These are phyloP conservation scores for Dactylella cylindrospora DNA, from an alignment of 2,329 filamentous ascomycete genomes.

Conservation along the genomic window DNA sequence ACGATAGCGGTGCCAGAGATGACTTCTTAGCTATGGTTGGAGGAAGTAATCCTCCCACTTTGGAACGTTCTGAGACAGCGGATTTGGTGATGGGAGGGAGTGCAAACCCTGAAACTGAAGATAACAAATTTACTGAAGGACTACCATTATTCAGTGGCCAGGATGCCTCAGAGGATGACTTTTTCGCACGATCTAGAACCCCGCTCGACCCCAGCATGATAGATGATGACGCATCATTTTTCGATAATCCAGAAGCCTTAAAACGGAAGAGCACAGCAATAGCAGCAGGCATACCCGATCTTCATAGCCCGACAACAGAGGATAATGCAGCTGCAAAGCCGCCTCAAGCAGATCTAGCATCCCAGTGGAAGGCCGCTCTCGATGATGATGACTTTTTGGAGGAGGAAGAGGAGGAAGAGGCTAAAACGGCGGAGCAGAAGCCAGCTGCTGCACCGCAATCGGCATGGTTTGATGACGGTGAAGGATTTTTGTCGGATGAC, in stretches of 20 bases:
- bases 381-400: slow-evolving; percentile 67
- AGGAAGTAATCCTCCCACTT: neutral
- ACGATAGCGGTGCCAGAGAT: slow-evolving; percentile 18
- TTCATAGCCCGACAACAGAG: neutral
- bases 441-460: slow-evolving; percentile 62
- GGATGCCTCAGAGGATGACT: slow-evolving; percentile 30
- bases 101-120: slow-evolving; percentile 8
- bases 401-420: slow-evolving; percentile 57
- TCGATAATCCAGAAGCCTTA: slow-evolving; percentile 22
- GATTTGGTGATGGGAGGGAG: slow-evolving; percentile 31
- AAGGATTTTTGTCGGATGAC: slow-evolving; percentile 77
- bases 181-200: slow-evolving; percentile 40
- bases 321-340: neutral
- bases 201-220: slow-evolving; percentile 26
- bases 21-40: slow-evolving; percentile 27
- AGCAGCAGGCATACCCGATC: slow-evolving; percentile 12
- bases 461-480: slow-evolving; percentile 77
- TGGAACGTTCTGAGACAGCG: slow-evolving; percentile 24
- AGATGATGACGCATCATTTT: slow-evolving; percentile 24
- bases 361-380: slow-evolving; percentile 67
- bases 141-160: slow-evolving; percentile 43
- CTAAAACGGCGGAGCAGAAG: slow-evolving; percentile 58
- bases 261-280: slow-evolving; percentile 28
- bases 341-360: slow-evolving; percentile 10
- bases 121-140: slow-evolving; percentile 24